Base-by-base conservation (phyloP, 331 rosid genomes). In the Acacia pycnantha region DNA sequence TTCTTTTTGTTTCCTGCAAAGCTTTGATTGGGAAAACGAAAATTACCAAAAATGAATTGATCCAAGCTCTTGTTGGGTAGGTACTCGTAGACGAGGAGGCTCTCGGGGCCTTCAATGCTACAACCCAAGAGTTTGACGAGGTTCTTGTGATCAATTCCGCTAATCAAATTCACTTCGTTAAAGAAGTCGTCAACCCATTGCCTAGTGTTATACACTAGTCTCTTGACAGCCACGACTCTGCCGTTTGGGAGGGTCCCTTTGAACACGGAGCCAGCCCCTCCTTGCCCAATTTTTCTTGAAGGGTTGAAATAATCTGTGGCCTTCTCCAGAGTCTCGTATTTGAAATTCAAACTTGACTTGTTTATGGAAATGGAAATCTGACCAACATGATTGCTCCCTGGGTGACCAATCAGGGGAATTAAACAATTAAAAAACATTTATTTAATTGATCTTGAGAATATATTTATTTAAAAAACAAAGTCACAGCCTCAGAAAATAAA, bases 61-160 rank as follows among this genome's bases (percentile, higher is more conserved):
- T 94, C 95, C 19, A 94, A 94, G 87, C 98, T 90, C 79, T 84
- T 83, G 77, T 94, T 94, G 29, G 86, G 88, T 27, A 86, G 75
- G 77, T 89, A 94, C 83, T 94, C 98, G 33, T 90, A 94, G 43
- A 94, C 97, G 61, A 94, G 90, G 76, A 94, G 89, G 68, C 98
- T 94, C 89, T 94, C 98, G 6, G 98, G 98, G 48, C 98, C 98
- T 91, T 94, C 98, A 59, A 94, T 92, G 90, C 98, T 94, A 62
- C 98, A 94, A 22, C 98, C 98, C 83, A 94, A 82, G 78, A 94
- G 91, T 68, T 85, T 69, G 58, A 94, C 94, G 44, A 94, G 97
- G 81, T 92, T 92, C 86, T 92, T 87, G 92, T 94, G 98, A 64
- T 90, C 89, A 53, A 91, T 88, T 82, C 90, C 95, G 1, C 91